Percentiles rank a stretch among this genome's conserved stretches.
phyloP scores from a whole-genome alignment of 352 stramenopile genomes.

The Aphanomyces stellatus region DNA sequence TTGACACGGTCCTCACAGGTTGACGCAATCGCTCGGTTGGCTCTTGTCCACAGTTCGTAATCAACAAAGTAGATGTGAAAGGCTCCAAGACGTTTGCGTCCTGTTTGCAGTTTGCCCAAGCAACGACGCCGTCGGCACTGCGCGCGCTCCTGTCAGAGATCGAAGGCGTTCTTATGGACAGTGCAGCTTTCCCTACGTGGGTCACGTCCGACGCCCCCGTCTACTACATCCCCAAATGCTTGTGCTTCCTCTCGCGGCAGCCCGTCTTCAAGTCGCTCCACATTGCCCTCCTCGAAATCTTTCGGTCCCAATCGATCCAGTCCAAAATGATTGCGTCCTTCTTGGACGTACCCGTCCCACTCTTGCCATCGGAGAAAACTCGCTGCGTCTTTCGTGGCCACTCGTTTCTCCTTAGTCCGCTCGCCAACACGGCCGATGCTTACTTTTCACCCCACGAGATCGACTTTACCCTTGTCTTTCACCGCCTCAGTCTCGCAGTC shows the following conservation, averaged over 20 bases:
- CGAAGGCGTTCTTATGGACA: constrained; percentile 32
- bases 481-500: constrained; percentile 53
- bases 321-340: constrained; percentile 47
- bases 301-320: constrained; percentile 40
- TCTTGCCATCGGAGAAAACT: constrained; percentile 25
- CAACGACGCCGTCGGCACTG: constrained; percentile 33
- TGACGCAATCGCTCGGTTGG: background rate
- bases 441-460: constrained; percentile 44
- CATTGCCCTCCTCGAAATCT: constrained; percentile 35
- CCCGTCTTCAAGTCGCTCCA: constrained; percentile 54
- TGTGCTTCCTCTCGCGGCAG: constrained; percentile 48
- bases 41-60: too few relatives aligned
- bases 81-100: constrained; percentile 43
- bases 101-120: constrained; percentile 60
- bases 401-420: too few relatives aligned
- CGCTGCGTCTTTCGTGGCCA: constrained; percentile 34
- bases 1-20: constrained; percentile 71
- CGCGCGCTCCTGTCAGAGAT: constrained; percentile 55
- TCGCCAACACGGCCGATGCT: constrained; percentile 28
- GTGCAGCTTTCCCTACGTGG: constrained; percentile 43
- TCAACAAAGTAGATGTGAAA: constrained; percentile 55
- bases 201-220: constrained; percentile 38
- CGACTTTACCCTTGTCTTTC: constrained; percentile 61
- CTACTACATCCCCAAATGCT: constrained; percentile 52
- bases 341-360: constrained; percentile 36